Percentiles rank a stretch among this genome's conserved stretches.
phyloP scores from a whole-genome alignment of 2,329 filamentous ascomycete species.

The Westerdykella sp. region DNA sequence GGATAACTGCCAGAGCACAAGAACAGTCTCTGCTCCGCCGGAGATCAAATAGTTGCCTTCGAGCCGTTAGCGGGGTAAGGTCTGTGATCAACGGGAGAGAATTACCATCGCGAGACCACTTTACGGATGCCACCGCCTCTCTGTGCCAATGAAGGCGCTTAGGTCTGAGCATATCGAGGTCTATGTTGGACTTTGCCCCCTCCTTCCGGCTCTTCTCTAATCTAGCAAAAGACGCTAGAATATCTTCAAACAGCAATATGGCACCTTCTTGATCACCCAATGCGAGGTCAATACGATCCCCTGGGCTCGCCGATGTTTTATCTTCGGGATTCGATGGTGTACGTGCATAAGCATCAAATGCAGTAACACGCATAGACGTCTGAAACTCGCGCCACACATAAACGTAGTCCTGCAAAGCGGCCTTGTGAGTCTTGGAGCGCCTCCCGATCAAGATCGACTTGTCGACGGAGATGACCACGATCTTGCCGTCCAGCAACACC shows the following conservation, averaged over 20 bases:
- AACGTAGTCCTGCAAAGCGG: conserved; percentile 33
- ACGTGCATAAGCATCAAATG: conserved; percentile 28
- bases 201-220: conserved; percentile 37
- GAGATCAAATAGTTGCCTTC: conserved; percentile 88
- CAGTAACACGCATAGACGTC: conserved; percentile 54
- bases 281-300: conserved; percentile 61
- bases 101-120: conserved; percentile 86
- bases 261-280: conserved; percentile 71
- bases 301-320: conserved; percentile 28
- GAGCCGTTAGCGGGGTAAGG: too few species aligned
- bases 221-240: conserved; percentile 52
- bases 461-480: conserved; percentile 52
- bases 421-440: conserved; percentile 30
- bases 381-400: conserved; percentile 52
- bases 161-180: conserved; percentile 43
- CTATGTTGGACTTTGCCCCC: conserved; percentile 14
- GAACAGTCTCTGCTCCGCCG: conserved; percentile 79
- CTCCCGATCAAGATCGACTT: conserved; percentile 58
- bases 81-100: too few species aligned
- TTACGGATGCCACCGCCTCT: conserved; percentile 72
- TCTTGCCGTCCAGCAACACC: conserved; percentile 50
- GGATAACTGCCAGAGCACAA: conserved; percentile 90
- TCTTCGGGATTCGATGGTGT: conserved; percentile 50
- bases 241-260: conserved; percentile 75
- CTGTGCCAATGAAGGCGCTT: conserved; percentile 88